Evolutionary conservation across 768 basidiomycete genomes (phyloP), one percentile per base, ranked within the genome.

Genomic region (Sistotremastrum suecicum): DNA sequence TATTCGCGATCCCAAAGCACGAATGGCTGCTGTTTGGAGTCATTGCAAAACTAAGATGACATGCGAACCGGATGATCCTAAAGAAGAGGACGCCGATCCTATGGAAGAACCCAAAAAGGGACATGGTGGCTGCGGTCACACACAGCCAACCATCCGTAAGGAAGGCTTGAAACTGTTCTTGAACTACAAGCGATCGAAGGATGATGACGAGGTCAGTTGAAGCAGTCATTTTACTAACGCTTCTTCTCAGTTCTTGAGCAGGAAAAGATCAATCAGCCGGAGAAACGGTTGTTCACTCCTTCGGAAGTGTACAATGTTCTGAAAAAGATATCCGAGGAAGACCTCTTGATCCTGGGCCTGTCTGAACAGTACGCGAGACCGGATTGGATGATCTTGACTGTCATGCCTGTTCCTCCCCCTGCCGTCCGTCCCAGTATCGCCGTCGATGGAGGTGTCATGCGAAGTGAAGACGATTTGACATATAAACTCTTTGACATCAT

Each of bases 351-450:
- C 30, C 76, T 98, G 52, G 95, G 95, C 35, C 77, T 98, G 7
- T 92, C 86, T 30, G 87, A 91, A 48, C 87, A 89, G 59, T 98
- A 95, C 59, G 94, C 95, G 5, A 78, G 92, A 37, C 95, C 95
- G 2, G 90, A 97, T 57, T 99, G 95, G 95, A 98, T 99, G 95
- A 95, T 99, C 53, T 67, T 98, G 37, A 98, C 95, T 0, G 90
- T 97, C 35, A 74, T 98, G 61, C 95, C 95, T 34, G 94, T 99
- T 0, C 95, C 95, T 1, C 95, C 95, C 1, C 94, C 94, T 5
- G 90, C 95, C 5, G 95, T 99, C 45, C 88, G 95, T 42, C 95
- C 95, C 0, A 94, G 90, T 65, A 97, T 99, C 47, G 84, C 94
- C 8, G 87, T 97, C 31, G 94, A 98, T 54, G 94, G 94, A 20